Conservation (phyloP, 345 rosid genomes). For the Eucalyptus erythrocorys region DNA sequence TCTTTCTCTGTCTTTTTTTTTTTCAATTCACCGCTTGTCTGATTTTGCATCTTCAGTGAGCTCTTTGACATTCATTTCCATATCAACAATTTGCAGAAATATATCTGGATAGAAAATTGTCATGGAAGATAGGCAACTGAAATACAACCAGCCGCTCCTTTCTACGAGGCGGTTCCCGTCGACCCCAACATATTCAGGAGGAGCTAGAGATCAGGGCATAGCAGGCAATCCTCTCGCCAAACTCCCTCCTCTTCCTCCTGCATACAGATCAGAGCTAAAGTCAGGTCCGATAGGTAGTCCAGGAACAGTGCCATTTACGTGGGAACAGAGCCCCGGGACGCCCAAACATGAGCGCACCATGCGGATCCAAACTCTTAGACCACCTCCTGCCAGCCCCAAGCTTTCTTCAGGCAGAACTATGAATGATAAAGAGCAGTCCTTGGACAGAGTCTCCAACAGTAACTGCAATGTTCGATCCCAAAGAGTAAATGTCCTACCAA, state of each 20-base stretch:
- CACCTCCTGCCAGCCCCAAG: constrained; percentile 41
- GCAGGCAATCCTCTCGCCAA: constrained; percentile 15
- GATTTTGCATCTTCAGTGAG: background rate
- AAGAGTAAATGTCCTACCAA: background rate
- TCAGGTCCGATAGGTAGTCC: constrained; percentile 81
- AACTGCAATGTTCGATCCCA: background rate
- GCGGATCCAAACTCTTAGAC: background rate
- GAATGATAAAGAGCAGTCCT: constrained; percentile 11
- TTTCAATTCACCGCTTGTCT: background rate
- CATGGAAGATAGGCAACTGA: constrained; percentile 71
- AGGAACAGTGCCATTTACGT: constrained; percentile 78
- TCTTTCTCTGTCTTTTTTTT: background rate
- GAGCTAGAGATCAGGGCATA: constrained; percentile 28
- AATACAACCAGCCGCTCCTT: constrained; percentile 64
- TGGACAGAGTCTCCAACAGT: constrained; percentile 4
- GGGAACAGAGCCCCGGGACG: constrained; percentile 80
- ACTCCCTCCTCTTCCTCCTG: constrained; percentile 23
- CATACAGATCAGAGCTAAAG: constrained; percentile 61
- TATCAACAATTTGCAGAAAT: background rate
- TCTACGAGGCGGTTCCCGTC: constrained; percentile 57
- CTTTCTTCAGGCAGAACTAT: constrained; percentile 67
- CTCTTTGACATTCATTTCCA: background rate
- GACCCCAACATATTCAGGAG: constrained; percentile 2
- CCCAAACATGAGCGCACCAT: constrained; percentile 50
- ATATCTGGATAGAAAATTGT: background rate